Base-by-base conservation (phyloP, 331 rosid genomes). In the Malus hybrid region DNA sequence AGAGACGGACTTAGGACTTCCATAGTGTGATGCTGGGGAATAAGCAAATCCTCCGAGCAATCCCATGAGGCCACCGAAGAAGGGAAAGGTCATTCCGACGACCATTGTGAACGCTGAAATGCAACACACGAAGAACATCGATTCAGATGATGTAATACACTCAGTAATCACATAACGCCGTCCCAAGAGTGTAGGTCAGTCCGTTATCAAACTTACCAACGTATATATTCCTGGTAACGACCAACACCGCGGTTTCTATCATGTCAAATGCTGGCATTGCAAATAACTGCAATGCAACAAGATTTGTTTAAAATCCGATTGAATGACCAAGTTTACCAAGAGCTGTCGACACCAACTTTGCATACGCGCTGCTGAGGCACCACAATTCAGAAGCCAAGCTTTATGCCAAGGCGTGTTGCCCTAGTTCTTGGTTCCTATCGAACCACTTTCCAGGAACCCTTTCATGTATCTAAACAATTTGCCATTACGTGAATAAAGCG, bases 221-320 rank as follows among this genome's bases (percentile, higher is more conserved):
- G 13, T 93, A 93, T n/a, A 63, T 0, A 73, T 71, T 89, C 46
- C 92, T 82, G 4, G 84, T 74, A 4, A 79, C 6, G 0, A 93
- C 88, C 76, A 90, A 7, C 3, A 87, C 44, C 11, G 11, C 5
- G 0, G 91, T 86, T 50, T 93, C 95, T 1, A 90, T 85, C 97
- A 93, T 90, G 90, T 90, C 91, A 78, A 93, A 89, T 22, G 87
- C 97, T 0, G 98, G 95, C 93, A 93, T 93, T 42, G 96, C 98
- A 76, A 73, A 87, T 2, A 93, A 67, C 97, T 90, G 52, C 54
- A 18, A 16, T 36, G 65, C 65, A 78, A 10, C 10, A 36, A 31
- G 32, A 55, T 13, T 24, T n/a, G 67, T n/a, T 31, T 18, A 24
- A 50, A 54, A 61, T 24, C 16, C 22, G 15, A 61, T 13, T 2